These are phyloP conservation scores for Passalora sequoiae DNA, from an alignment of 2,329 filamentous ascomycete genomes.

Conservation along the genomic window DNA sequence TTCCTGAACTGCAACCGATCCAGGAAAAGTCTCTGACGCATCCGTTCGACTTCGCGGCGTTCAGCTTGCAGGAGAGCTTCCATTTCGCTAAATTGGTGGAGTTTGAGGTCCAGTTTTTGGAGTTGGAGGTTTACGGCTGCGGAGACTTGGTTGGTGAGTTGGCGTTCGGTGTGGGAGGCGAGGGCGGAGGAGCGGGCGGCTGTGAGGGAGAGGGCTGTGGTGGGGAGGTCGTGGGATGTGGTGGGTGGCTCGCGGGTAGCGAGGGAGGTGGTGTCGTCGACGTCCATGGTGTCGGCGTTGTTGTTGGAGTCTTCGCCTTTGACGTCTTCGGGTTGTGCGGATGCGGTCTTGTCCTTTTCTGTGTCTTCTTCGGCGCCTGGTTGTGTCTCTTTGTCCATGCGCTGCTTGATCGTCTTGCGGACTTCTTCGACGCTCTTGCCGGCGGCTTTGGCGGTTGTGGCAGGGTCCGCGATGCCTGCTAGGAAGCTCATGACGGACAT, in stretches of 20 bases:
- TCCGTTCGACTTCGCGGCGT: constrained; percentile 84
- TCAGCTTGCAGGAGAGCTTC: constrained; percentile 88
- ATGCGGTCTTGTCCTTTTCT: constrained; percentile 46
- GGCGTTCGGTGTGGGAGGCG: constrained; percentile 91
- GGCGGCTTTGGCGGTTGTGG: constrained; percentile 83
- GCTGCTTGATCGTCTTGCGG: constrained; percentile 70
- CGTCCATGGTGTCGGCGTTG: constrained; percentile 55
- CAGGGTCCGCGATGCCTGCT: constrained; percentile 82
- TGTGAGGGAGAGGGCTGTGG: constrained; percentile 77
- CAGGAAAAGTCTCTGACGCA: constrained; percentile 86
- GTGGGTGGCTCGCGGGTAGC: constrained; percentile 46
- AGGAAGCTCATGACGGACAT: constrained; percentile 95
- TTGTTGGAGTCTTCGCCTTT: constrained; percentile 37
- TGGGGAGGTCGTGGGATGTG: constrained; percentile 48
- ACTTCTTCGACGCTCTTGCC: constrained; percentile 83
- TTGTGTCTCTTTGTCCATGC: constrained; percentile 60
- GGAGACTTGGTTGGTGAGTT: constrained; percentile 90
- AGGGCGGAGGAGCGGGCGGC: constrained; percentile 81
- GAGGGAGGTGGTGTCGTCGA: constrained; percentile 50
- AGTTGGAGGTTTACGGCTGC: constrained; percentile 90
- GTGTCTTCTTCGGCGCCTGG: constrained; percentile 44
- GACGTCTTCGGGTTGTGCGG: constrained; percentile 15
- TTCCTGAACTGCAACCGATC: constrained; percentile 87
- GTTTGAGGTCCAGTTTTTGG: constrained; percentile 91
- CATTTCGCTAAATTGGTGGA: constrained; percentile 95